phyloP scores from a whole-genome alignment of 2,329 filamentous ascomycete species.

The Taxawa tesnikishii region DNA sequence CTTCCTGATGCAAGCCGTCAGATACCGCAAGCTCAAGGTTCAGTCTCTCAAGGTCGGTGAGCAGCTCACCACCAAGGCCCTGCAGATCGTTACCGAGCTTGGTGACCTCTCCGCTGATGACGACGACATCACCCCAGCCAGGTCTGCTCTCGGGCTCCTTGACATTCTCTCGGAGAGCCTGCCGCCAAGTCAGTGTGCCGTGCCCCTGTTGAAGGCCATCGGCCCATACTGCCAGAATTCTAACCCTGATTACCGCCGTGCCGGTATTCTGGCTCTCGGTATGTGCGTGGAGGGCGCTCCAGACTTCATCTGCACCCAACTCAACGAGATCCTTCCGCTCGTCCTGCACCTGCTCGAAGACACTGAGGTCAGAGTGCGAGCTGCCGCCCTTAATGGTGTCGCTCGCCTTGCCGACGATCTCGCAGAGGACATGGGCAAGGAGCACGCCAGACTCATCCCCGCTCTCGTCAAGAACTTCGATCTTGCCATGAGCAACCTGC shows the following conservation, averaged over 20 bases:
- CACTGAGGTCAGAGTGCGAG: constrained; percentile 69
- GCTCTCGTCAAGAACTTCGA: constrained; percentile 82
- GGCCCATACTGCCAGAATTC: constrained; percentile 64
- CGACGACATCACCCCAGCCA: constrained; percentile 74
- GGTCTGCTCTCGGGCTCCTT: constrained; percentile 74
- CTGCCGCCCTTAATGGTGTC: constrained; percentile 75
- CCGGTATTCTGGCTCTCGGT: constrained; percentile 81
- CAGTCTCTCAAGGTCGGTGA: constrained; percentile 81
- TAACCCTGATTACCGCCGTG: constrained; percentile 71
- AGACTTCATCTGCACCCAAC: constrained; percentile 91
- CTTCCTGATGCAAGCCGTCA: constrained; percentile 85
- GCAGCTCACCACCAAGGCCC: constrained; percentile 73
- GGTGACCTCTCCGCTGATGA: constrained; percentile 60
- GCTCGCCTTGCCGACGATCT: constrained; percentile 88
- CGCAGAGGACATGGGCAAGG: constrained; percentile 73
- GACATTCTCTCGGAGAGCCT: constrained; percentile 81
- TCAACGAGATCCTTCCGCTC: constrained; percentile 72
- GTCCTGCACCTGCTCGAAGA: constrained; percentile 77
- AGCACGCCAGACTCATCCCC: constrained; percentile 75
- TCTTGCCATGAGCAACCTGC: constrained; percentile 55
- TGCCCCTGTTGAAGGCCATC: constrained; percentile 79
- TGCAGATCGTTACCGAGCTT: constrained; percentile 84
- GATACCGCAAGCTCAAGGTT: constrained; percentile 90
- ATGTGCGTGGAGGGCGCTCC: constrained; percentile 94
- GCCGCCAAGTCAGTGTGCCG: constrained; percentile 85